These are phyloP conservation scores for Pisolithus microcarpus DNA, from an alignment of 768 basidiomycete species.

Conservation along the genomic window DNA sequence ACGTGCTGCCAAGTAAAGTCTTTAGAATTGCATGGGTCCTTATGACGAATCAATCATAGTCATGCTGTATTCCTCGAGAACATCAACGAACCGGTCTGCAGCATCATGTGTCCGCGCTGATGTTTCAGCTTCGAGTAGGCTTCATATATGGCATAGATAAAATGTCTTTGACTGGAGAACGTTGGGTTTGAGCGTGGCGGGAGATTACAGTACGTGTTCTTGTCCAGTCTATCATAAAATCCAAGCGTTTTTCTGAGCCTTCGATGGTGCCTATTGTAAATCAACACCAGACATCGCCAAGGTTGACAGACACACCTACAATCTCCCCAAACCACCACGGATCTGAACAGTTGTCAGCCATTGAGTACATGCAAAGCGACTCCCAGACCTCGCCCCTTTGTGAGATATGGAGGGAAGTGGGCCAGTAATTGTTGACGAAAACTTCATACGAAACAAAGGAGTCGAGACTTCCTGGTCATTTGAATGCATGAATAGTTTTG, in stretches of 20 bases:
- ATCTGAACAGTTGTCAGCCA: constrained; percentile 31
- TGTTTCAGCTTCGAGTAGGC: constrained; percentile 44
- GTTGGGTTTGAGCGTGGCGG: constrained; percentile 47
- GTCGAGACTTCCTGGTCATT: constrained; percentile 13
- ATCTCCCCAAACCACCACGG: constrained; percentile 59
- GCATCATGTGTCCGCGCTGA: constrained; percentile 40
- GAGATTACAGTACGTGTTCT: constrained; percentile 37
- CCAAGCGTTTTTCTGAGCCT: constrained; percentile 53
- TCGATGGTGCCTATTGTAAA: constrained; percentile 45
- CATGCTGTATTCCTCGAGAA: not conserved
- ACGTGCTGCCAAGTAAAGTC: constrained; percentile 20
- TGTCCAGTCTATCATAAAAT: constrained; percentile 33
- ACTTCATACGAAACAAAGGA: constrained; percentile 36
- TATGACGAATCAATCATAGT: not conserved
- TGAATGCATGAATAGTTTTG: constrained; percentile 10
- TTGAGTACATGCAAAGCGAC: not conserved
- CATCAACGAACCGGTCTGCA: constrained; percentile 45
- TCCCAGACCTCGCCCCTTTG: constrained; percentile 43
- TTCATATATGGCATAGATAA: constrained; percentile 48
- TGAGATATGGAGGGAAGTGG: constrained; percentile 46
- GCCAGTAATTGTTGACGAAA: constrained; percentile 53
- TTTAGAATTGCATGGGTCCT: constrained; percentile 49
- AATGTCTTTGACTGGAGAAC: constrained; percentile 43
- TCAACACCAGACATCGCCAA: not conserved
- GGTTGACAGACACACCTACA: constrained; percentile 37